phyloP scores from a whole-genome alignment of 495 filamentous ascomycete genomes.

The Neurospora hispaniola region DNA sequence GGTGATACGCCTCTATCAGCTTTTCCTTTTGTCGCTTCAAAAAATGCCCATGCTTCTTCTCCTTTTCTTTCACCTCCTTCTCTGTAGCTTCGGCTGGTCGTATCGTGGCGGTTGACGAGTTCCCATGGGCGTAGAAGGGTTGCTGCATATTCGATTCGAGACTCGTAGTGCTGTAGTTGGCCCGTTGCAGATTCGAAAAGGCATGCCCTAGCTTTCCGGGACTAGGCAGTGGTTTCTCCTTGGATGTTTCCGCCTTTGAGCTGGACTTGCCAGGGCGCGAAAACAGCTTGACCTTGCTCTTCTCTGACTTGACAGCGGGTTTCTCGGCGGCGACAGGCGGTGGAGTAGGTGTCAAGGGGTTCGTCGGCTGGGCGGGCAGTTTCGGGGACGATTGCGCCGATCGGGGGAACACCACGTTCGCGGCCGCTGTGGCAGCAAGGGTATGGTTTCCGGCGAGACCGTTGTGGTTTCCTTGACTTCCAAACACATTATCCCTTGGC shows the following conservation, averaged over 20 bases:
- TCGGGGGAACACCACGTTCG: slow-evolving; percentile 76
- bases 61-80: slow-evolving; percentile 46
- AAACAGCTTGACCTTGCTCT: slow-evolving; percentile 86
- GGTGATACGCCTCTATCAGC: slow-evolving; percentile 68
- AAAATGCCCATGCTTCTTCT: slow-evolving; percentile 66
- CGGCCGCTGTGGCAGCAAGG: slow-evolving; percentile 67
- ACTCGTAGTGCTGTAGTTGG: slow-evolving; percentile 68
- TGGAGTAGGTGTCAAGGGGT: slow-evolving; percentile 18
- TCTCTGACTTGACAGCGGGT: slow-evolving; percentile 55
- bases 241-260: slow-evolving; percentile 54
- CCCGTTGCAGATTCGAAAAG: slow-evolving; percentile 49
- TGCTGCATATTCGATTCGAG: slow-evolving; percentile 59
- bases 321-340: slow-evolving; percentile 46
- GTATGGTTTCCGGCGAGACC: slow-evolving; percentile 54
- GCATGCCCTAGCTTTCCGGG: slow-evolving; percentile 66
- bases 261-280: slow-evolving; percentile 78
- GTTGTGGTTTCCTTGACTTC: slow-evolving; percentile 51
- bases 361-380: slow-evolving; percentile 20
- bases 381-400: slow-evolving; percentile 42
- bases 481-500: slow-evolving; percentile 43
- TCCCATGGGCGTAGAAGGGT: slow-evolving; percentile 68
- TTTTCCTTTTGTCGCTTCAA: slow-evolving; percentile 88
- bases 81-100: slow-evolving; percentile 32
- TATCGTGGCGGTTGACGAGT: slow-evolving; percentile 77
- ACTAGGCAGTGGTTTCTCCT: slow-evolving; percentile 63